Evolutionary conservation across 2,329 filamentous ascomycete species (phyloP).

Genomic region (Colletotrichum sublineola): DNA sequence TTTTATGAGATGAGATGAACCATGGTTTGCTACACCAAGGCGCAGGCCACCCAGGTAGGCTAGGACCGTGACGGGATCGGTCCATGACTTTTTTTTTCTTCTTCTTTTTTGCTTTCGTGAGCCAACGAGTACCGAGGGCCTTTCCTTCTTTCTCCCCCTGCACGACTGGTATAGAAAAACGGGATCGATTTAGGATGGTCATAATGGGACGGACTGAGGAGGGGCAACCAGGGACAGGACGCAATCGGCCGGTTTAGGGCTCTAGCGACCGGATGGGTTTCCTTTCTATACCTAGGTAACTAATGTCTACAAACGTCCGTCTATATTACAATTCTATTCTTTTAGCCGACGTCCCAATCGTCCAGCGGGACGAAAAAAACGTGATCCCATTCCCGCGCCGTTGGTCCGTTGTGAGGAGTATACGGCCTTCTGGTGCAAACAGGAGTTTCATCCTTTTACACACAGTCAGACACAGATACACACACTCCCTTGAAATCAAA

Average conservation of each 20-base stretch:
- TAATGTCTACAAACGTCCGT: conserved; percentile 19
- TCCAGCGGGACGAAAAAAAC: neutral
- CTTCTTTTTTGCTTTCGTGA: neutral
- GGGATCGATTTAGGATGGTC: neutral
- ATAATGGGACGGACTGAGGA: neutral
- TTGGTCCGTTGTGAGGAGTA: neutral
- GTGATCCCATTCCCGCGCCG: neutral
- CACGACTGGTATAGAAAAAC: neutral
- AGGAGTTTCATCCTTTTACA: neutral
- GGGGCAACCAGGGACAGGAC: neutral
- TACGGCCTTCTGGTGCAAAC: neutral
- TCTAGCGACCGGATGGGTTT: neutral
- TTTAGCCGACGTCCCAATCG: neutral
- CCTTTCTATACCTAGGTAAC: neutral
- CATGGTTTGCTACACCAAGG: conserved; percentile 17
- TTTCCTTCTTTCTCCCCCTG: neutral
- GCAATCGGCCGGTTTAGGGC: too few relatives aligned
- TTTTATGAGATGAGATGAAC: conserved; percentile 1
- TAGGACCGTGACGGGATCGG: neutral
- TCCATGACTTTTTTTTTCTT: conserved; percentile 7
- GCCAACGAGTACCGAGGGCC: neutral
- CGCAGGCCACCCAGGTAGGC: conserved; percentile 30
- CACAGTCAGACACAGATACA: neutral
- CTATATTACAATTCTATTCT: conserved; percentile 30
- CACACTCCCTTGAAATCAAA: conserved; percentile 11